Evolutionary conservation across 2,329 filamentous ascomycete species (phyloP).

Genomic region (Arthrinium puccinioides): DNA sequence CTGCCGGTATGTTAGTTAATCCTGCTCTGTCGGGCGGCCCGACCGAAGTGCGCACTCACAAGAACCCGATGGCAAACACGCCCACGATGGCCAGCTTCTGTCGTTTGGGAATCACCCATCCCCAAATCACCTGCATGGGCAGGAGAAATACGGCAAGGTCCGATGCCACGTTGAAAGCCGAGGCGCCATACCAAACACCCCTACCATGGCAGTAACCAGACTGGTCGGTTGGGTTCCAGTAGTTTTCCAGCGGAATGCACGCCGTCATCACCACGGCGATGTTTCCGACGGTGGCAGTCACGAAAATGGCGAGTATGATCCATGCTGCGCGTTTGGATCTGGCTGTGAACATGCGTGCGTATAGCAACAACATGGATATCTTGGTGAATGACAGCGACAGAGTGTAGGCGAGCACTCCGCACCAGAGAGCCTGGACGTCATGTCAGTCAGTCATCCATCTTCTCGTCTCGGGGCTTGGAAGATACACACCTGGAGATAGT

Average conservation of each 20-base stretch:
- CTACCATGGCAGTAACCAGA: constrained; percentile 9
- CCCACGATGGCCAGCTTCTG: constrained; percentile 31
- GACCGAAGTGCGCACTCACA: constrained; percentile 20
- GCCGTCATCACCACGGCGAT: constrained; percentile 3
- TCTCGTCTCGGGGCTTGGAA: too few species aligned
- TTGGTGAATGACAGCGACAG: constrained; percentile 1
- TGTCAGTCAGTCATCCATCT: not conserved
- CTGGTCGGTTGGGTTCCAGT: not conserved
- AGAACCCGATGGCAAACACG: constrained; percentile 33
- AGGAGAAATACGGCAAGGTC: constrained; percentile 22
- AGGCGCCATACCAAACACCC: constrained; percentile 17
- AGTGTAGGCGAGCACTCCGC: not conserved
- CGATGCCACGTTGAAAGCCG: constrained; percentile 14
- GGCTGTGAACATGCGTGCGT: constrained; percentile 1
- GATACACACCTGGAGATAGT: not conserved
- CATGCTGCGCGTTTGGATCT: not conserved
- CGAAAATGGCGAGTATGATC: not conserved
- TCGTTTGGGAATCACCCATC: constrained; percentile 30
- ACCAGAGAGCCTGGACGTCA: not conserved
- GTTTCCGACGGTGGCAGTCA: not conserved
- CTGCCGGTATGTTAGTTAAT: constrained; percentile 11
- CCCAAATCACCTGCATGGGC: constrained; percentile 34
- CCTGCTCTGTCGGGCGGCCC: too few species aligned
- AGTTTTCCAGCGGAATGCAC: constrained; percentile 2
- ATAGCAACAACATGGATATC: not conserved